Evolutionary conservation across 2,329 filamentous ascomycete genomes (phyloP).

Genomic region (Botrytis deweyae): DNA sequence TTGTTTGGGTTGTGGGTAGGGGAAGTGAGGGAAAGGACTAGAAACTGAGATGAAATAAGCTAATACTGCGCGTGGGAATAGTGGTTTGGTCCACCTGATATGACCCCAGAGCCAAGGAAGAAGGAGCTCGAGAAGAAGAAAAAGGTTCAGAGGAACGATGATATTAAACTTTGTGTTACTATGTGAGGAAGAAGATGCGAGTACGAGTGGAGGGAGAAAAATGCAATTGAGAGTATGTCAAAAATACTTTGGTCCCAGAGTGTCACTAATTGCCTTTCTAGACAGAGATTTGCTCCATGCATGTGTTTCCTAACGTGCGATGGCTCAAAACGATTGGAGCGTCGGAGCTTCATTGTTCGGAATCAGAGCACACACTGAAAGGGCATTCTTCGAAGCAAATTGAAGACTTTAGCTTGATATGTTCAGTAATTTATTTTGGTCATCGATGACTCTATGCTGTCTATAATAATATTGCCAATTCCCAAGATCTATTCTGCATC

Average conservation of each 20-base stretch:
- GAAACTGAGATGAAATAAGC: background rate
- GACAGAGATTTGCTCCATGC: background rate
- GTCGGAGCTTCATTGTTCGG: background rate
- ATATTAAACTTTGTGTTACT: constrained; percentile 1
- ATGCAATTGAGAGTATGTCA: background rate
- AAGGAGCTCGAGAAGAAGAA: background rate
- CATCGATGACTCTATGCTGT: constrained; percentile 1
- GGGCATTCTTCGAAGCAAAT: background rate
- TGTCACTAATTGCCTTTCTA: background rate
- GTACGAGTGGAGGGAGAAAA: background rate
- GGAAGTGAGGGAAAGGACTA: no score
- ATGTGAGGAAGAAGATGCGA: background rate
- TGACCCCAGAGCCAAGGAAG: constrained; percentile 5
- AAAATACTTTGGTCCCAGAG: background rate
- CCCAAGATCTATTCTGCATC: constrained; percentile 65
- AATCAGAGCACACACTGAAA: background rate
- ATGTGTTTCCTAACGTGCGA: background rate
- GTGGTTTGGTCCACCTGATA: constrained; percentile 19
- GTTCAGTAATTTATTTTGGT: background rate
- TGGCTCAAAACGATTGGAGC: background rate
- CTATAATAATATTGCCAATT: constrained; percentile 5
- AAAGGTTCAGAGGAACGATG: background rate
- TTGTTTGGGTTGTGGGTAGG: background rate
- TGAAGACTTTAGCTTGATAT: background rate
- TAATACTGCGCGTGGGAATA: background rate